phyloP scores from a whole-genome alignment of 2,329 filamentous ascomycete species.

The Didymella sp. region DNA sequence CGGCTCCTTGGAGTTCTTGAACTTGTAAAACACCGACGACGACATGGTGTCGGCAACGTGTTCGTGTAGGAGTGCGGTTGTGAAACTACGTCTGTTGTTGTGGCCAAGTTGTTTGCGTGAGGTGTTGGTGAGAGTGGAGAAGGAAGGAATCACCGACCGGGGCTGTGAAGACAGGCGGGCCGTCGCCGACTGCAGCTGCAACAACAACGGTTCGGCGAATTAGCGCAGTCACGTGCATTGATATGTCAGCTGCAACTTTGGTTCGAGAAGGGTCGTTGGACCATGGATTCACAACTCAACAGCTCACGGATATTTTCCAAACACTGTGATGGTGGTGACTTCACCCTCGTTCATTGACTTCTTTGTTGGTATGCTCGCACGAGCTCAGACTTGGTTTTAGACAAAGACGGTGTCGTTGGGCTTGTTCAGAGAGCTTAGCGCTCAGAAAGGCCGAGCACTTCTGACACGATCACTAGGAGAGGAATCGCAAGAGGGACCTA shows the following conservation, averaged over 20 bases:
- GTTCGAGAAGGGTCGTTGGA: constrained; percentile 1
- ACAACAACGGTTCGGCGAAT: neutral
- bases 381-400: too few relatives aligned
- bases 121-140: constrained; percentile 17
- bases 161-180: constrained; percentile 17
- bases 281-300: too few relatives aligned
- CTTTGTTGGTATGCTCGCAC: neutral
- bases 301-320: too few relatives aligned
- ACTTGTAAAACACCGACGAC: constrained; percentile 99
- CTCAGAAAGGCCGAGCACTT: too few relatives aligned
- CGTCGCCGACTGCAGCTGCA: constrained; percentile 1
- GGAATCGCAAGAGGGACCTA: too few relatives aligned
- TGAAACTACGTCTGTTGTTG: neutral
- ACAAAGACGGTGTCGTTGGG: too few relatives aligned
- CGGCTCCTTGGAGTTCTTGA: constrained; percentile 97
- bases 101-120: constrained; percentile 7
- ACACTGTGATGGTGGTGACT: too few relatives aligned
- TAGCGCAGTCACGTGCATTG: constrained; percentile 1
- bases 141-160: constrained; percentile 13
- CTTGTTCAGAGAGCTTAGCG: too few relatives aligned
- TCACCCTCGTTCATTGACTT: neutral
- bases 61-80: constrained; percentile 12
- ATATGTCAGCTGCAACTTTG: neutral
- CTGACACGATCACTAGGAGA: too few relatives aligned
- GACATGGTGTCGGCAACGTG: constrained; percentile 65